A percentile compares a stretch with the other conserved stretches of the same genome.
Conservation (phyloP, 306 rosid genomes). For the Quercus parvula region DNA sequence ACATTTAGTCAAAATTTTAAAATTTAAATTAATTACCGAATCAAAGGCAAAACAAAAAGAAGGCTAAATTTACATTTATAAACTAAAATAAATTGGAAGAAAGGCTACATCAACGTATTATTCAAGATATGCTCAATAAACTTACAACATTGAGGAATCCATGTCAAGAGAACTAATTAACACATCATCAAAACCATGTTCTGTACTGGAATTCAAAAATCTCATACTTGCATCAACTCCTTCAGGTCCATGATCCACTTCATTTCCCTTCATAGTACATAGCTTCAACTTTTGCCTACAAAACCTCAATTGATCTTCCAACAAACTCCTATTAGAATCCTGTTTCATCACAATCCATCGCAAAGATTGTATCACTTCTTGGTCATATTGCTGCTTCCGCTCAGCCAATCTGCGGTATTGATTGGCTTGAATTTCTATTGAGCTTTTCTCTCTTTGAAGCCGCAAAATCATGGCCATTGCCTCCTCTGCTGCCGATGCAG, state of each 20-base stretch:
- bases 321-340: slow-evolving; percentile 33
- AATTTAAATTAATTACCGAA: too few relatives aligned
- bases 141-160: slow-evolving; percentile 29
- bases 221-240: slow-evolving; percentile 1
- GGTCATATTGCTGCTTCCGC: slow-evolving; percentile 53
- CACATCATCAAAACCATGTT: slow-evolving; percentile 13
- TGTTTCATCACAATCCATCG: slow-evolving; percentile 33
- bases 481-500: slow-evolving; percentile 72
- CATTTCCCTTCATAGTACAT: slow-evolving; percentile 16
- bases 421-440: slow-evolving; percentile 51
- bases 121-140: slow-evolving; percentile 13
- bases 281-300: slow-evolving; percentile 35
- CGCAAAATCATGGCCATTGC: slow-evolving; percentile 80
- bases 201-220: slow-evolving; percentile 26
- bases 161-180: slow-evolving; percentile 18
- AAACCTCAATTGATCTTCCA: slow-evolving; percentile 39
- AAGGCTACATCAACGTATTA: not conserved
- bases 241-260: slow-evolving; percentile 21
- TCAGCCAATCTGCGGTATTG: slow-evolving; percentile 61
- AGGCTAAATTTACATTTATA: too few relatives aligned
- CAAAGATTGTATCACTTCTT: slow-evolving; percentile 43
- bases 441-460: slow-evolving; percentile 68
- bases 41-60: too few relatives aligned
- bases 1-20: too few relatives aligned
- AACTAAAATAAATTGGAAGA: slow-evolving; percentile 13